Base-by-base conservation (phyloP, 208 protist genomes). In the Crithidia acanthocephali region DNA sequence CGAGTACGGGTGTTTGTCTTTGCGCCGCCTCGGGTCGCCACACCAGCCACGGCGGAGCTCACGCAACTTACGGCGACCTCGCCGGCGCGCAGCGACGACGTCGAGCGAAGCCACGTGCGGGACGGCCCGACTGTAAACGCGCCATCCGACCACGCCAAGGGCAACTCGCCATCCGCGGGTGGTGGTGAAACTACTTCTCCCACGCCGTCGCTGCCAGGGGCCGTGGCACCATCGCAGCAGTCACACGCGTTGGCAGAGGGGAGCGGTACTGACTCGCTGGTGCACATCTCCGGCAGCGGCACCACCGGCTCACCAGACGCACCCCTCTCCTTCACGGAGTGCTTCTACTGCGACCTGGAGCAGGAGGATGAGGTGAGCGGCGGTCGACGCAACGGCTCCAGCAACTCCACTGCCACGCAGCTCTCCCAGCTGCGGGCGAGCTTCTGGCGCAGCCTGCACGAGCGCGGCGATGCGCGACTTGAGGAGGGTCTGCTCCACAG, bases 291-390 rank as follows among this genome's bases (percentile, higher is more conserved):
- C 0, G 48, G n/a, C 22, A 72, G 50, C 32, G 40, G 25, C 51
- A 68, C 72, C 48, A 57, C 72, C 40, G 57, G 65, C 22, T 68
- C 72, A 10, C 11, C 45, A 1, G 58, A 72, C 18, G 65, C 59
- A 6, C 47, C 57, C 10, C 58, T 78, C 20, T 72, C 65, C 18
- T 78, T 68, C 35, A 78, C 63, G 0, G 72, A 78, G 47, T 63
- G 25, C 8, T 72, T 52, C 33, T 78, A 57, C 59, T 59, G 59
- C 52, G 50, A 68, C 8, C 18, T 45, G 20, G 7, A n/a, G 30
- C 15, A 37, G 16, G 50, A 68, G 51, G 22, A 53, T 20, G 64
- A 76, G 25, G 32, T 35, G 11, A 7, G 16, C 20, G n/a, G 22
- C n/a, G 59, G 28, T 4, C 59, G 65, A 16, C 72, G 60, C 52